Conservation (phyloP, 176 grass and related monocot genomes). For the Neostapfia colusana region DNA sequence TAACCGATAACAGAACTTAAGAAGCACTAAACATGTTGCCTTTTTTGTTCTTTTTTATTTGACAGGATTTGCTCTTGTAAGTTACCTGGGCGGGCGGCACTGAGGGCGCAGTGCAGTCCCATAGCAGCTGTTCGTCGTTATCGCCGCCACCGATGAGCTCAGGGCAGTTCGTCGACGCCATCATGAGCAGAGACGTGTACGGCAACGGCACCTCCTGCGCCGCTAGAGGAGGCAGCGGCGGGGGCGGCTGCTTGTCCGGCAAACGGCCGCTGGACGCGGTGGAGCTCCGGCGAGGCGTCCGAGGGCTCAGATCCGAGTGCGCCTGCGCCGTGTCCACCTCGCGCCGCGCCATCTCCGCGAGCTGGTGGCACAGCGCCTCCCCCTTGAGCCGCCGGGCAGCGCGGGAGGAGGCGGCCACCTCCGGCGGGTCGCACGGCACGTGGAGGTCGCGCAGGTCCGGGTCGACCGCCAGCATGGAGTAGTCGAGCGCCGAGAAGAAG, state of each 20-base stretch:
- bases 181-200: constrained; percentile 67
- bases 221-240: not conserved
- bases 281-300: constrained; percentile 49
- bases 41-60: not conserved
- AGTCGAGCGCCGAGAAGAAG: constrained; percentile 47
- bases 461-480: constrained; percentile 50
- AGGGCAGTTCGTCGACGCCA: constrained; percentile 39
- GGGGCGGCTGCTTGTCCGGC: constrained; percentile 34
- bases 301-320: constrained; percentile 54
- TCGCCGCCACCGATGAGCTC: constrained; percentile 31
- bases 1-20: not conserved
- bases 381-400: constrained; percentile 31
- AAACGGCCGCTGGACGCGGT: constrained; percentile 25
- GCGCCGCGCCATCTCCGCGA: constrained; percentile 57
- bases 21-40: not conserved
- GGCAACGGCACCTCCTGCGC: constrained; percentile 33
- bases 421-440: constrained; percentile 63
- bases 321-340: constrained; percentile 25
- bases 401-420: not conserved
- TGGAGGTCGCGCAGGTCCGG: constrained; percentile 53
- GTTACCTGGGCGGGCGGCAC: constrained; percentile 60
- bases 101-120: constrained; percentile 50
- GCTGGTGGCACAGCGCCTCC: constrained; percentile 56
- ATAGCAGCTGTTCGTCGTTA: constrained; percentile 53
- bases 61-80: not conserved